phyloP scores from a whole-genome alignment of 1,139 yeast species.

The Nadsonia starkeyi-henricii region DNA sequence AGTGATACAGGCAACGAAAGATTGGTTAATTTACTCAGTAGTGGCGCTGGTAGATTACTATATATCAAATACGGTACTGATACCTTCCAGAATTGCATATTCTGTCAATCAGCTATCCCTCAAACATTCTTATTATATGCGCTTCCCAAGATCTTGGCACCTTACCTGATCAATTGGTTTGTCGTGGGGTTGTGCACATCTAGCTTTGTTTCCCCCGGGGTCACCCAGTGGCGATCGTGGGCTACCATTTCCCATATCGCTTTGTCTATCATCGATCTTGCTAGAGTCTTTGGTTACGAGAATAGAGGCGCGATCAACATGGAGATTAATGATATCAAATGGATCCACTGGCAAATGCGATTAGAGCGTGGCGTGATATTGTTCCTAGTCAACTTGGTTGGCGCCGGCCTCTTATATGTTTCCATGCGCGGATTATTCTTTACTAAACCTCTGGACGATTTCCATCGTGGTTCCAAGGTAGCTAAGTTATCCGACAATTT shows the following conservation, averaged over 20 bases:
- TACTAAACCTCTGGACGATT: not conserved
- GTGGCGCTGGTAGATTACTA: not conserved
- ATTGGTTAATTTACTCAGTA: not conserved
- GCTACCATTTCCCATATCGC: not conserved
- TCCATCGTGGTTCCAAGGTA: not conserved
- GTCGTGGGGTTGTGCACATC: not conserved
- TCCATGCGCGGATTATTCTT: not conserved
- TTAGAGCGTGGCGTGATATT: not conserved
- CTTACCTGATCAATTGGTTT: not conserved
- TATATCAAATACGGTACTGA: not conserved
- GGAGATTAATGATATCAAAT: not conserved
- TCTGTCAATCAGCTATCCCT: not conserved
- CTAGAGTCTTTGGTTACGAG: not conserved
- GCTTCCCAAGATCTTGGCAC: not conserved
- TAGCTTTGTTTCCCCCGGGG: not conserved
- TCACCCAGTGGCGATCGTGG: not conserved
- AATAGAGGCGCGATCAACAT: not conserved
- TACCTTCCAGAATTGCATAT: not conserved
- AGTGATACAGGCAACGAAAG: not conserved
- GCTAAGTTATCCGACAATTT: not conserved
- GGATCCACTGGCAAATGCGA: not conserved
- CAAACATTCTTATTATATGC: not conserved
- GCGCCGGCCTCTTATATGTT: not conserved
- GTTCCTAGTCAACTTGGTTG: not conserved
- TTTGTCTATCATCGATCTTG: not conserved